Percentiles rank a stretch among this genome's conserved stretches.
These are phyloP conservation scores for Cenchrus purpureus DNA, from an alignment of 176 grass and related monocot species.

Conservation along the genomic window DNA sequence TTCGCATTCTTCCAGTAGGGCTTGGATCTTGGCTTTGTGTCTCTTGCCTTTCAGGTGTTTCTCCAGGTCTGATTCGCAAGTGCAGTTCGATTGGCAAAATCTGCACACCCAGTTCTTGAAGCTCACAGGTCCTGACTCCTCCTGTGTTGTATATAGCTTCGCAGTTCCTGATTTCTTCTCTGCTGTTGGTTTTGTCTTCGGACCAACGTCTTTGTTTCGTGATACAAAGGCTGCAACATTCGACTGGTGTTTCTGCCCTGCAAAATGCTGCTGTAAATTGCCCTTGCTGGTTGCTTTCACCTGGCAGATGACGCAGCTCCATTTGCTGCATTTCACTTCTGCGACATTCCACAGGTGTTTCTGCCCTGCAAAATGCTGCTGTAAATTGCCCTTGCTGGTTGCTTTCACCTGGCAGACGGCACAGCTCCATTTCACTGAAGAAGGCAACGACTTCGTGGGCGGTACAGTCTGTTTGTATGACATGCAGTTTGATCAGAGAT, in stretches of 20 bases:
- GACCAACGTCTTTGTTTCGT: background rate
- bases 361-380: conserved; percentile 29
- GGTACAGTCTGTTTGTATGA: background rate
- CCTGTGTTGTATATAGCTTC: background rate
- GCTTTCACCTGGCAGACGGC: conserved; percentile 28
- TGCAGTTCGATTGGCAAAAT: conserved; percentile 31
- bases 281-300: conserved; percentile 26
- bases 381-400: conserved; percentile 24
- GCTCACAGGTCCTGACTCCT: background rate
- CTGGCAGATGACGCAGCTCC: conserved; percentile 38
- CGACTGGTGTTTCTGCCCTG: conserved; percentile 35
- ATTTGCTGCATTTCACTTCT: background rate
- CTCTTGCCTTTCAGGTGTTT: conserved; percentile 28
- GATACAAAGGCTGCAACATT: conserved; percentile 15
- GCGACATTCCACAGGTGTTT: conserved; percentile 34
- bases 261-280: conserved; percentile 18
- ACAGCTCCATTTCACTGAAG: conserved; percentile 32
- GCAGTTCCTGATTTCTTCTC: background rate
- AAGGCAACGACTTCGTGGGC: background rate
- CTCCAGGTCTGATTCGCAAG: background rate
- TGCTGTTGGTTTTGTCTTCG: background rate
- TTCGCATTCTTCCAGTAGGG: conserved; percentile 33
- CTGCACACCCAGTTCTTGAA: background rate
- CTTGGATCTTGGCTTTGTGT: conserved; percentile 30
- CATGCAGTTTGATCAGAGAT: background rate